These are phyloP conservation scores for Hansenula sp. DNA, from an alignment of 1,139 yeast species.

Conservation along the genomic window DNA sequence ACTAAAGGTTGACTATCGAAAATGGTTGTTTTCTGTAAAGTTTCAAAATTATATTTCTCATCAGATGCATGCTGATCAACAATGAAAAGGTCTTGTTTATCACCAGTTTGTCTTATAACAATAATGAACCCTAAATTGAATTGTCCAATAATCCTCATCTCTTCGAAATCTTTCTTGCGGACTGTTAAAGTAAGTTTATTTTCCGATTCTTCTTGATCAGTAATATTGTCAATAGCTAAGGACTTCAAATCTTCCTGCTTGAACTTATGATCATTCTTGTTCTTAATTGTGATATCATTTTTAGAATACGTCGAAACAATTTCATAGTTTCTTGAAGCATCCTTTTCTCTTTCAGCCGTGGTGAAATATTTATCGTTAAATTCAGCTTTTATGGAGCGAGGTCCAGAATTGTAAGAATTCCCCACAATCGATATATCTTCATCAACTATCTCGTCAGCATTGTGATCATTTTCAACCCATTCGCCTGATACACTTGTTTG, in stretches of 20 bases:
- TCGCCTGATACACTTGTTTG: background rate
- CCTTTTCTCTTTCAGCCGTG: background rate
- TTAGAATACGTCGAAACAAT: background rate
- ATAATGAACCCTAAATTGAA: slow-evolving; percentile 89
- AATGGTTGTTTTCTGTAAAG: slow-evolving; percentile 47
- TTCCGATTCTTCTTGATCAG: slow-evolving; percentile 49
- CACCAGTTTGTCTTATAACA: slow-evolving; percentile 45
- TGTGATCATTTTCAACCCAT: background rate
- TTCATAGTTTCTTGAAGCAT: background rate
- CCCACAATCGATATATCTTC: background rate
- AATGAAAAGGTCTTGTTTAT: slow-evolving; percentile 62
- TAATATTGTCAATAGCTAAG: slow-evolving; percentile 25
- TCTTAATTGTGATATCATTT: background rate
- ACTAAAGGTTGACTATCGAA: slow-evolving; percentile 72
- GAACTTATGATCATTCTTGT: slow-evolving; percentile 12
- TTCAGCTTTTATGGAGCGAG: background rate
- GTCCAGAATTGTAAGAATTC: background rate
- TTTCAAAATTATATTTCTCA: slow-evolving; percentile 88
- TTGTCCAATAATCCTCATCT: slow-evolving; percentile 84
- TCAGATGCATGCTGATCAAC: slow-evolving; percentile 98
- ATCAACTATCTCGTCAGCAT: background rate
- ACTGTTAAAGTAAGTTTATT: slow-evolving; percentile 50
- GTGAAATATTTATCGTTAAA: background rate
- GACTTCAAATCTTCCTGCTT: background rate
- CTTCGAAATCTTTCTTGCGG: slow-evolving; percentile 57